Conservation (phyloP, 2,329 filamentous ascomycete genomes). For the Phialophora chinensis region DNA sequence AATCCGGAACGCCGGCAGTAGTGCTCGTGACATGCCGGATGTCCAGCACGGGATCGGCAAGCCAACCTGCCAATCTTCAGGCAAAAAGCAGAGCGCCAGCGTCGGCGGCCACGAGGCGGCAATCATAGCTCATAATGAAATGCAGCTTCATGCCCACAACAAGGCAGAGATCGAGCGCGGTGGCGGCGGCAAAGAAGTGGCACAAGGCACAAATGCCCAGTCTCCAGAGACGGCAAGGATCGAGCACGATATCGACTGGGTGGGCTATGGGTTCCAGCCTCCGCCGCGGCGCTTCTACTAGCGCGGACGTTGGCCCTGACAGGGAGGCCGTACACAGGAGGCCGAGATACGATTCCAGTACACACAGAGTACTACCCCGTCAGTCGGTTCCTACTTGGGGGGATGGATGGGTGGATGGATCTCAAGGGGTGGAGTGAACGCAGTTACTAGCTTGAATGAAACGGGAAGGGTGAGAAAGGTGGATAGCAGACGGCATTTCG, state of each 20-base stretch:
- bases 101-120: neutral
- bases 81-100: neutral
- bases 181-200: neutral
- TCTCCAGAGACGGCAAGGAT: neutral
- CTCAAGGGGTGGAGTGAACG: too few relatives aligned
- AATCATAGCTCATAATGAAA: neutral
- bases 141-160: neutral
- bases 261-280: neutral
- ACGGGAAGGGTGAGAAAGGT: too few relatives aligned
- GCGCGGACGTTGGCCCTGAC: neutral
- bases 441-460: too few relatives aligned
- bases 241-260: neutral
- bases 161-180: neutral
- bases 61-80: neutral
- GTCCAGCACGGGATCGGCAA: neutral
- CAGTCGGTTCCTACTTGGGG: too few relatives aligned
- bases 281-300: neutral
- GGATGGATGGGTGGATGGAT: too few relatives aligned
- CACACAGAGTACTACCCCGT: neutral
- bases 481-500: too few relatives aligned
- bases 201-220: too few relatives aligned
- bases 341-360: neutral
- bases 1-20: neutral
- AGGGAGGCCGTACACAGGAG: too few relatives aligned
- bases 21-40: neutral